A percentile compares a stretch with the other conserved stretches of the same genome.
These are phyloP conservation scores for Nakazawaea ernobii DNA, from an alignment of 805 yeast species.

Conservation along the genomic window DNA sequence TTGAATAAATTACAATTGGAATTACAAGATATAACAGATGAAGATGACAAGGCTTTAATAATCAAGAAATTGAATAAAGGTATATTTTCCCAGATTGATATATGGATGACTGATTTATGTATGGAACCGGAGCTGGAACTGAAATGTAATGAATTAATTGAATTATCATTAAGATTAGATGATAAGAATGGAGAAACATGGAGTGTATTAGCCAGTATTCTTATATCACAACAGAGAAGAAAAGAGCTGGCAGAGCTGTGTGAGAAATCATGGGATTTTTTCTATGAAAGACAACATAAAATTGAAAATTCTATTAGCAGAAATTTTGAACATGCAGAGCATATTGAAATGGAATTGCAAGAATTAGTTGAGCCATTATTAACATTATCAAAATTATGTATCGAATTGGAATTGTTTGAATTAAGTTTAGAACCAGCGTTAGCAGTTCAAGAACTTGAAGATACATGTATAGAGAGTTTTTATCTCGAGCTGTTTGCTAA, in stretches of 20 bases:
- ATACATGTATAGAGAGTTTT: slow-evolving; percentile 72
- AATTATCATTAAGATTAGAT: slow-evolving; percentile 57
- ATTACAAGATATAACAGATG: slow-evolving; percentile 13
- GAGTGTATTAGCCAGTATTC: slow-evolving; percentile 76
- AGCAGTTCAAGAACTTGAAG: slow-evolving; percentile 72
- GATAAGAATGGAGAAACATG: slow-evolving; percentile 69
- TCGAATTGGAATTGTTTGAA: slow-evolving; percentile 73
- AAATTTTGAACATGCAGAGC: slow-evolving; percentile 23
- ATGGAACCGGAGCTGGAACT: slow-evolving; percentile 87
- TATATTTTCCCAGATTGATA: slow-evolving; percentile 79
- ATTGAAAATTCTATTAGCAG: slow-evolving; percentile 35
- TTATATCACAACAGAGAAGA: slow-evolving; percentile 77
- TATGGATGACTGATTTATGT: slow-evolving; percentile 97
- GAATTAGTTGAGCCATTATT: slow-evolving; percentile 71
- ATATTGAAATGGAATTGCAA: slow-evolving; percentile 45
- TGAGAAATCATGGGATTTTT: slow-evolving; percentile 65
- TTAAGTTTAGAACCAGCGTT: slow-evolving; percentile 59
- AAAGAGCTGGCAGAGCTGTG: slow-evolving; percentile 72
- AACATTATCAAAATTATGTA: slow-evolving; percentile 65
- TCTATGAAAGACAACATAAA: slow-evolving; percentile 41
- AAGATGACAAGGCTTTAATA: slow-evolving; percentile 26
- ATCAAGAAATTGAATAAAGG: slow-evolving; percentile 68
- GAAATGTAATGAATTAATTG: slow-evolving; percentile 68
- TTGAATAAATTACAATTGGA: slow-evolving; percentile 42
- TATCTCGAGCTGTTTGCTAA: slow-evolving; percentile 81